Evolutionary conservation across 2,329 filamentous ascomycete genomes (phyloP), one percentile per base, ranked within the genome.

Genomic region (Fusarium sp.): DNA sequence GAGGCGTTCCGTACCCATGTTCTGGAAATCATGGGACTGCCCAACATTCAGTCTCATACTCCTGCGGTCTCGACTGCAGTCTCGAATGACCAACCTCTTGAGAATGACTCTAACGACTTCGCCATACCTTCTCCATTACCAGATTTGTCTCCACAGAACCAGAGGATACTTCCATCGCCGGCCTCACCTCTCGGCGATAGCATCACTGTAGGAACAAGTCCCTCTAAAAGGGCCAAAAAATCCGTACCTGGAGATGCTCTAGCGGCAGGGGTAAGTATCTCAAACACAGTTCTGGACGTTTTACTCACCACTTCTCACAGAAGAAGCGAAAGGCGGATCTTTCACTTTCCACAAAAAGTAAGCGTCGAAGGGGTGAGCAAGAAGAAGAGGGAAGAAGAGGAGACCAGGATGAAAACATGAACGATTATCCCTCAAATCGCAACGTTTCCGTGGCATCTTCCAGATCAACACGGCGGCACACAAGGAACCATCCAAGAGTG

Each of bases 1-100:
- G 51, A 54, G 13, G 28, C 43, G 14, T 48, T 68, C 14, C 57
- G 45, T 7, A 6, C 13, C 15, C 31, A 50, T 5, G 13, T 69
- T 2, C 14, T 42, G 2, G 17, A 28, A 18, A 11, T 57, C 10
- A 20, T 68, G 13, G 39, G 26, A 20, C 15, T 48, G 14, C 8
- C 31, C 2, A 18, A 9, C 6, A 10, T 7, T 14, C 14, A 44
- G 31, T 26, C 14, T 18, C 48, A 62, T 28, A 28, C 26, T 10
- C 26, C 26, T 28, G 26, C 26, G 10, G 26, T 28, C 8, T 28
- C 26, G 26, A 28, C 26, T 28, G 26, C 26, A 28, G 36, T 26
- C 13, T 43, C 48, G 54, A 24, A 46, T 20, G 9, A 53, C 33
- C 18, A 53, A 45, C 9, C 28, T 11, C 6, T 31, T 7, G 13